Evolutionary conservation across 169 alveolate species (phyloP).

Genomic region (Plasmodium malariae): DNA sequence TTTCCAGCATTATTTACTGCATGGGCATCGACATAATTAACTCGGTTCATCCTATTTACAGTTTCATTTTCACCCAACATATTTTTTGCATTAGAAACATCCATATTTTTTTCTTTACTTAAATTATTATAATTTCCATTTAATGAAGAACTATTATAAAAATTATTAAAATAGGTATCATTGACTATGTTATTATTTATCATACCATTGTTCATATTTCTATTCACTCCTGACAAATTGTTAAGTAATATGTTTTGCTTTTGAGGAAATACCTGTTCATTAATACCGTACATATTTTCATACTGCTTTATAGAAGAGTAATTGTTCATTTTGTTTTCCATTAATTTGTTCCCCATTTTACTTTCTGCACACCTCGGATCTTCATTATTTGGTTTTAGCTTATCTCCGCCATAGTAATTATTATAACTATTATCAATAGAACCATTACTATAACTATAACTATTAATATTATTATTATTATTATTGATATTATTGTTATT

Average conservation of each 20-base stretch:
- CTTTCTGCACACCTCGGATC: constrained; percentile 11
- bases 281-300: neutral
- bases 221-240: neutral
- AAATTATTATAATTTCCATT: constrained; percentile 1
- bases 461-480: too few relatives aligned
- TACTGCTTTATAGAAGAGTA: neutral
- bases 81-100: neutral
- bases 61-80: constrained; percentile 11
- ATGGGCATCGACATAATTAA: neutral
- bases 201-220: neutral
- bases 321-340: constrained; percentile 1
- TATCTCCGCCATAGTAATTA: too few relatives aligned
- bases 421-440: too few relatives aligned
- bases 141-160: neutral
- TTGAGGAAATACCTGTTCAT: neutral
- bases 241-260: neutral
- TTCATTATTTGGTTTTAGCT: neutral
- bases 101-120: neutral
- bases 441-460: too few relatives aligned
- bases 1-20: constrained; percentile 1
- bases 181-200: neutral
- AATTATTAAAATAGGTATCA: constrained; percentile 3
- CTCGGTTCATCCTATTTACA: constrained; percentile 9
- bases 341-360: constrained; percentile 11
- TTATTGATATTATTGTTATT: too few relatives aligned